A percentile compares a stretch with the other conserved stretches of the same genome.
These are phyloP conservation scores for Fagopyrum tataricum DNA, from an alignment of 148 eudicot genomes.

Conservation along the genomic window DNA sequence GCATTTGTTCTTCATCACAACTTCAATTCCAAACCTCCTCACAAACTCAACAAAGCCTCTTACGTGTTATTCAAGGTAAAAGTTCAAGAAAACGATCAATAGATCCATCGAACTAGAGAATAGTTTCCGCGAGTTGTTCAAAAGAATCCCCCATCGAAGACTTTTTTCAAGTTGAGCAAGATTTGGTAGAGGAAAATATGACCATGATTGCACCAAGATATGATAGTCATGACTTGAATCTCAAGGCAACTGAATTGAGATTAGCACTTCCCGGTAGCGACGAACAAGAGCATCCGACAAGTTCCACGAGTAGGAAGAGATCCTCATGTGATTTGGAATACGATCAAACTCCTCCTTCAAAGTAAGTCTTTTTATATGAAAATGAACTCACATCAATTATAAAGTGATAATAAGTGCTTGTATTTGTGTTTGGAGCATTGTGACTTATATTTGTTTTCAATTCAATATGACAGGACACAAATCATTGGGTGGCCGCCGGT, in stretches of 20 bases:
- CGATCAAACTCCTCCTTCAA: conserved; percentile 14
- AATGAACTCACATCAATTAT: neutral
- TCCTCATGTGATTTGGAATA: conserved; percentile 12
- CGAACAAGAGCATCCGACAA: conserved; percentile 10
- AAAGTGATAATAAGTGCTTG: neutral
- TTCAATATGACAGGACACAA: conserved; percentile 22
- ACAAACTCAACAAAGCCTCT: neutral
- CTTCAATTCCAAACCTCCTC: neutral
- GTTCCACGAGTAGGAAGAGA: conserved; percentile 21
- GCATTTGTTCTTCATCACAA: neutral
- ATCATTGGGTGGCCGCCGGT: conserved; percentile 46
- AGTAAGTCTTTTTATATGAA: conserved; percentile 13
- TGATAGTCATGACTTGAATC: conserved; percentile 15
- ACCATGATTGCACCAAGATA: neutral
- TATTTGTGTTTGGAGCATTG: neutral
- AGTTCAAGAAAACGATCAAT: neutral
- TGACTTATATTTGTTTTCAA: neutral
- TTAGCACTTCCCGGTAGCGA: conserved; percentile 54
- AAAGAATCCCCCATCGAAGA: no score
- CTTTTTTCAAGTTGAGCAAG: neutral
- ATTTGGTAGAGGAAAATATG: neutral
- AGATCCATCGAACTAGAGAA: no score
- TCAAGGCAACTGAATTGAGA: conserved; percentile 59
- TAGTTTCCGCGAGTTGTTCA: no score
- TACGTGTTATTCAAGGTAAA: neutral